A percentile compares a stretch with the other conserved stretches of the same genome.
Evolutionary conservation across 345 rosid genomes (phyloP).

Genomic region (Citrus mangshanensis): DNA sequence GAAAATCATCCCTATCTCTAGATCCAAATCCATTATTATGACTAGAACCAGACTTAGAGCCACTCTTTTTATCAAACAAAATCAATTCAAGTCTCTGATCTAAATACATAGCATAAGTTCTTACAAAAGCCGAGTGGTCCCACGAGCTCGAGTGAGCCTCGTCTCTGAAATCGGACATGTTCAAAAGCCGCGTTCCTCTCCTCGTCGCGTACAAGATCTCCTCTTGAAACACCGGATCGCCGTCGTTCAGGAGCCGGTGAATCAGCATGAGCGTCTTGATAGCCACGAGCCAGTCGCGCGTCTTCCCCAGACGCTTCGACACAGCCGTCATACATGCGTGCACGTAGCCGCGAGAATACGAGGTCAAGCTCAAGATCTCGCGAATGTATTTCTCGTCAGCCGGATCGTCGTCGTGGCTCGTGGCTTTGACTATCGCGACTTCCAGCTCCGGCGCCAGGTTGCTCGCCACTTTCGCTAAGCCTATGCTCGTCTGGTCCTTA

Average conservation of each 20-base stretch:
- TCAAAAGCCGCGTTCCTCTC: constrained; percentile 75
- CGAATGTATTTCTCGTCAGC: constrained; percentile 75
- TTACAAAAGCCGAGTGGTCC: constrained; percentile 82
- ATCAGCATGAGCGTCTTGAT: constrained; percentile 72
- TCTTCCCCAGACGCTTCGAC: constrained; percentile 75
- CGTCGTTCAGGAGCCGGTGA: constrained; percentile 70
- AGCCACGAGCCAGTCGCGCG: constrained; percentile 89
- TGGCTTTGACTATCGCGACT: constrained; percentile 90
- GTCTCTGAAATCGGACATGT: constrained; percentile 78
- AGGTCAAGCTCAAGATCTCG: constrained; percentile 71
- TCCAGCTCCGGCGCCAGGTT: constrained; percentile 89
- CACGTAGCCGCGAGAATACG: constrained; percentile 79
- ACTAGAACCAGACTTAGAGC: constrained; percentile 18
- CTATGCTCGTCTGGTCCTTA: constrained; percentile 76
- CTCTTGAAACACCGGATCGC: constrained; percentile 65
- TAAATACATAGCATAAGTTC: constrained; percentile 66
- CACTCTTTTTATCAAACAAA: constrained; percentile 42
- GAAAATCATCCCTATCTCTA: constrained; percentile 45
- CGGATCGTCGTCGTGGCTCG: constrained; percentile 91
- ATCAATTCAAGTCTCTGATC: constrained; percentile 73
- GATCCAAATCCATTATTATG: constrained; percentile 33
- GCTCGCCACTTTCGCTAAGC: constrained; percentile 75
- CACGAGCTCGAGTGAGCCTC: constrained; percentile 80
- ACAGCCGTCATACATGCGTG: constrained; percentile 65
- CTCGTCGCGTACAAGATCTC: constrained; percentile 74